Evolutionary conservation across 495 filamentous ascomycete genomes (phyloP).

Genomic region (Parachaetomium inaequale): DNA sequence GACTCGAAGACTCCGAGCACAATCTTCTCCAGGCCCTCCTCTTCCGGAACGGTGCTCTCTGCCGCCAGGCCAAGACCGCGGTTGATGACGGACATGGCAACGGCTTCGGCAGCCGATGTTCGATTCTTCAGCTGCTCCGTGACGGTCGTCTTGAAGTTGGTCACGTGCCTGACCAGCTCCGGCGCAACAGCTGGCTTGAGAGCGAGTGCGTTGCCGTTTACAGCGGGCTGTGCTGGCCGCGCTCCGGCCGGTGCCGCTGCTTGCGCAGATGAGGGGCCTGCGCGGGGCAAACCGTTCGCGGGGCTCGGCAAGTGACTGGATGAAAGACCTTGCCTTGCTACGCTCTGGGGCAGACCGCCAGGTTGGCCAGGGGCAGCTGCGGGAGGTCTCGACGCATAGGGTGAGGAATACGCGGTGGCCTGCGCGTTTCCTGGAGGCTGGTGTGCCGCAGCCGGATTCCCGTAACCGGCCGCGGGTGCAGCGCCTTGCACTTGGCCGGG

Average conservation of each 20-base stretch:
- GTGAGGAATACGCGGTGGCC: constrained; percentile 42
- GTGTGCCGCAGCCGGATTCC: constrained; percentile 25
- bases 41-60: constrained; percentile 24
- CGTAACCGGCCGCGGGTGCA: constrained; percentile 34
- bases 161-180: constrained; percentile 25
- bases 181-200: constrained; percentile 32
- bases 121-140: constrained; percentile 25
- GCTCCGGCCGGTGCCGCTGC: constrained; percentile 4
- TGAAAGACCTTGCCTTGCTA: constrained; percentile 19
- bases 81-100: constrained; percentile 37
- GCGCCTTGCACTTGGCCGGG: constrained; percentile 33
- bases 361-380: constrained; percentile 21
- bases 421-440: constrained; percentile 33
- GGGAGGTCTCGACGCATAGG: constrained; percentile 40
- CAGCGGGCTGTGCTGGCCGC: constrained; percentile 17
- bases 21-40: constrained; percentile 30
- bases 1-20: constrained; percentile 31
- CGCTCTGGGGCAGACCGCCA: constrained; percentile 19
- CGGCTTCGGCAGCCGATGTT: constrained; percentile 18
- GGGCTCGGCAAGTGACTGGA: constrained; percentile 10
- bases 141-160: constrained; percentile 32
- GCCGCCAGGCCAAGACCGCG: constrained; percentile 32
- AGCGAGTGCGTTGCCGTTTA: constrained; percentile 8
- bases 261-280: constrained; percentile 6
- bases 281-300: constrained; percentile 27